Percentiles rank a stretch among this genome's conserved stretches.
Conservation (phyloP, 768 basidiomycete genomes). For the Naganishia vishniacii region DNA sequence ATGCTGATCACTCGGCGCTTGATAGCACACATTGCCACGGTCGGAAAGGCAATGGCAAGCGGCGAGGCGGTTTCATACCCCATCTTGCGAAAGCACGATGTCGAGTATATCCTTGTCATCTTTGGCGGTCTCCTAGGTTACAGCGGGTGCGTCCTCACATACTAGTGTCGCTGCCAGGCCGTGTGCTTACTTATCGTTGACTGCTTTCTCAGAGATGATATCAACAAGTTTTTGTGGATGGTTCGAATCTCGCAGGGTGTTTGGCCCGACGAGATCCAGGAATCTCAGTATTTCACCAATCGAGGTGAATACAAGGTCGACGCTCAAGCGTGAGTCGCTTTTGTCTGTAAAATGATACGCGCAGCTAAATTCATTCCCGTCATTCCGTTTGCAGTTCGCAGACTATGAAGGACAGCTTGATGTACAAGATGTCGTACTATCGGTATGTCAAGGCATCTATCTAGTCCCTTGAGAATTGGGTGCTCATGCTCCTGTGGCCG, state of each 20-base stretch:
- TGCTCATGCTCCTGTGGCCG: neutral
- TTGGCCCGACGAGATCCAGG: slow-evolving; percentile 97
- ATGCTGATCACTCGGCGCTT: neutral
- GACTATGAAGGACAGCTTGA: slow-evolving; percentile 89
- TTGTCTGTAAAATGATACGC: neutral
- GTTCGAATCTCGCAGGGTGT: slow-evolving; percentile 72
- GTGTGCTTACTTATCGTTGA: neutral
- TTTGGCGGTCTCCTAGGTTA: slow-evolving; percentile 95
- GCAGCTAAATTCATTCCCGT: neutral
- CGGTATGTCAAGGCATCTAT: slow-evolving; percentile 54
- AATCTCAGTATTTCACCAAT: slow-evolving; percentile 85
- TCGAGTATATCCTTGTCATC: slow-evolving; percentile 93
- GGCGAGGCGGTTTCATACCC: slow-evolving; percentile 93
- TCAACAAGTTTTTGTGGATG: slow-evolving; percentile 99
- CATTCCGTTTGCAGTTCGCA: slow-evolving; percentile 50
- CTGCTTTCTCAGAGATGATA: slow-evolving; percentile 65
- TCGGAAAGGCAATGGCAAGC: slow-evolving; percentile 96
- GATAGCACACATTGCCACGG: slow-evolving; percentile 87
- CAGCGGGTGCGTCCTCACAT: slow-evolving; percentile 56
- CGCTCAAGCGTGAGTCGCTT: slow-evolving; percentile 57
- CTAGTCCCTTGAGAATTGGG: slow-evolving; percentile 22
- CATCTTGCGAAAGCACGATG: slow-evolving; percentile 89
- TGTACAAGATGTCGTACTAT: slow-evolving; percentile 99
- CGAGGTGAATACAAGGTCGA: slow-evolving; percentile 91
- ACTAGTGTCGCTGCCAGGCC: neutral